Evolutionary conservation across 176 grass and related monocot species (phyloP), one percentile per base, ranked within the genome.

Genomic region (Melocanna baccifera): DNA sequence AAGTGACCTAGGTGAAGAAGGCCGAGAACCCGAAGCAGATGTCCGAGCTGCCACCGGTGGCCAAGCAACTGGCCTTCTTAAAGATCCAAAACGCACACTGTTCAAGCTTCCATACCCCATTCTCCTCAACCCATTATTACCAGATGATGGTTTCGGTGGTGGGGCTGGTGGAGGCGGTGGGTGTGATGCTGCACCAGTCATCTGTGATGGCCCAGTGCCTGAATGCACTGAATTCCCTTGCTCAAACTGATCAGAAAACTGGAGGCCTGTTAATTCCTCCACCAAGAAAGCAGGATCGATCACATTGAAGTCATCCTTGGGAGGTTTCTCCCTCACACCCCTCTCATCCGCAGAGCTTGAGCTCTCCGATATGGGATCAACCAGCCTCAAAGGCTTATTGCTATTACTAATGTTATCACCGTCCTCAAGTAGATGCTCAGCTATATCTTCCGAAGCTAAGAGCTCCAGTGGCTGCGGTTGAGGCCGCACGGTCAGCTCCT

Each of bases 1-100:
- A 71, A 92, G 75, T 62, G 93, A 91, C 61, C 93, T 96, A 75
- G 97, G 97, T 18, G 97, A 99, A 92, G 97, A 91, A 77, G 97
- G 93, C 14, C 86, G 84, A 82, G 95, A 98, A 55, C 85, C 91
- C 15, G 95, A 91, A 88, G 89, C 69, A 51, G 94, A 96, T 64
- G 92, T 82, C 67, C 92, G n/a, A 47, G 83, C 78, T 63, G 73
- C 62, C 69, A 86, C 86, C 18, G 79, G 85, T 78, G 93, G 86
- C 97, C 93, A 92, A 75, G 78, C 81, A 77, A 83, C 73, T 75
- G 90, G 80, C 75, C 97, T 96, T 92, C 97, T 99, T 82, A 93
- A 91, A 84, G 97, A 79, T 32, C 88, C 91, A 68, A 91, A 86
- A 71, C 97, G 91, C 78, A 85, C 84, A 46, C 86, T 82, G 28